These are phyloP conservation scores for Paecilomyces sp. DNA, from an alignment of 2,329 filamentous ascomycete species.

Conservation along the genomic window DNA sequence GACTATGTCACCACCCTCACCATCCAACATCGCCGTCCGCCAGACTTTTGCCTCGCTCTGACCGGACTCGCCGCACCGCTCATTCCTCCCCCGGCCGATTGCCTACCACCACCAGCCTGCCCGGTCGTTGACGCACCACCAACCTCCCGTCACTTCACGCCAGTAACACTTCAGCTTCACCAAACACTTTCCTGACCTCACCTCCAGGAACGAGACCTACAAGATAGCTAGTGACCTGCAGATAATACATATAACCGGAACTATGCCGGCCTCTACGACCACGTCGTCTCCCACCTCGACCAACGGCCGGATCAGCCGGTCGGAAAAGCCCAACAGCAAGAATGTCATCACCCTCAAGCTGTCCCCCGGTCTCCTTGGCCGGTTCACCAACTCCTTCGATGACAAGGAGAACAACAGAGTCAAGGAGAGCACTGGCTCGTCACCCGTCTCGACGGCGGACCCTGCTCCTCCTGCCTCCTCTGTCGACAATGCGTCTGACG, in stretches of 20 bases:
- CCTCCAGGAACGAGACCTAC: background rate
- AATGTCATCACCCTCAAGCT: conserved; percentile 33
- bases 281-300: conserved; percentile 17
- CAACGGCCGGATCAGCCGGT: conserved; percentile 30
- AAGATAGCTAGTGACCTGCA: background rate
- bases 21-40: conserved; percentile 14
- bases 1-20: conserved; percentile 25
- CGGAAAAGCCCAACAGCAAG: conserved; percentile 16
- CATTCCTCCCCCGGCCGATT: conserved; percentile 8
- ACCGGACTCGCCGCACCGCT: conserved; percentile 19
- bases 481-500: conserved; percentile 35
- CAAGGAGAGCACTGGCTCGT: conserved; percentile 24
- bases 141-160: conserved; percentile 5
- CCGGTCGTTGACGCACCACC: conserved; percentile 7
- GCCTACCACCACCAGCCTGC: conserved; percentile 7
- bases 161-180: conserved; percentile 3
- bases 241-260: conserved; percentile 1
- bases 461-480: conserved; percentile 28
- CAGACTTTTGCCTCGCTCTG: conserved; percentile 25
- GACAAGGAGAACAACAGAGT: conserved; percentile 13
- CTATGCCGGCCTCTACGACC: conserved; percentile 17
- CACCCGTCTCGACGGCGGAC: conserved; percentile 29
- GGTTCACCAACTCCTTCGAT: conserved; percentile 20
- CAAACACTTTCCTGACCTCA: conserved; percentile 2
- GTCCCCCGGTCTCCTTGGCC: conserved; percentile 26